Evolutionary conservation across 441 rosid species (phyloP).

Genomic region (Hura crepitans): DNA sequence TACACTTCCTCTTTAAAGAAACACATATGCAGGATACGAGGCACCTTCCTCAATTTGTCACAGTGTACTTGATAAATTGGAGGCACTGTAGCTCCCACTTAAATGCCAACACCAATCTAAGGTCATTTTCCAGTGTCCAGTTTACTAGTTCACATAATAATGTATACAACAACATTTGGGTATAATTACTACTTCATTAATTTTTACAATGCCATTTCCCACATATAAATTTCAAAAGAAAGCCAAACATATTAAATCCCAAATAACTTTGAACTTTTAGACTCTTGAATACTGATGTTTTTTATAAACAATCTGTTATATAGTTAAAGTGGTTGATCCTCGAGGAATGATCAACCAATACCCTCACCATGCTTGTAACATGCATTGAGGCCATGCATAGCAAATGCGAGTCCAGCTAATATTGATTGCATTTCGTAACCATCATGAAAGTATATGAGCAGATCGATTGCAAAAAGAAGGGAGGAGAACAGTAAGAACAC

Average conservation of each 20-base stretch:
- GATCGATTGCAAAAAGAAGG: neutral
- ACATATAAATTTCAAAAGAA: neutral
- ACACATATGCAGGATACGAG: neutral
- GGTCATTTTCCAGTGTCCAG: neutral
- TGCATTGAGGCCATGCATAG: neutral
- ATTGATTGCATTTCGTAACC: neutral
- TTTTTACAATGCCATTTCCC: neutral
- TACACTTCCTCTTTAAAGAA: neutral
- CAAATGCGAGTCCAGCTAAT: neutral
- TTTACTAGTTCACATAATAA: neutral
- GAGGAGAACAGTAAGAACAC: neutral
- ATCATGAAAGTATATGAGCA: neutral
- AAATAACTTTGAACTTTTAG: neutral
- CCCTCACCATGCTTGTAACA: neutral
- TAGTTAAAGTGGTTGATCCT: neutral
- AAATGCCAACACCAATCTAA: neutral
- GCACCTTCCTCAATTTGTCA: neutral
- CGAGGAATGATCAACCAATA: neutral
- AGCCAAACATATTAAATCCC: neutral
- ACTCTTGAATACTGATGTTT: neutral
- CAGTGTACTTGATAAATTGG: neutral
- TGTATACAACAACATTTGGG: neutral
- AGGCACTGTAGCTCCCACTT: neutral
- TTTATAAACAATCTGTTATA: neutral
- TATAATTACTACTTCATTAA: neutral